These are phyloP conservation scores for Microstegium vimineum DNA, from an alignment of 176 grass and related monocot species.

Conservation along the genomic window DNA sequence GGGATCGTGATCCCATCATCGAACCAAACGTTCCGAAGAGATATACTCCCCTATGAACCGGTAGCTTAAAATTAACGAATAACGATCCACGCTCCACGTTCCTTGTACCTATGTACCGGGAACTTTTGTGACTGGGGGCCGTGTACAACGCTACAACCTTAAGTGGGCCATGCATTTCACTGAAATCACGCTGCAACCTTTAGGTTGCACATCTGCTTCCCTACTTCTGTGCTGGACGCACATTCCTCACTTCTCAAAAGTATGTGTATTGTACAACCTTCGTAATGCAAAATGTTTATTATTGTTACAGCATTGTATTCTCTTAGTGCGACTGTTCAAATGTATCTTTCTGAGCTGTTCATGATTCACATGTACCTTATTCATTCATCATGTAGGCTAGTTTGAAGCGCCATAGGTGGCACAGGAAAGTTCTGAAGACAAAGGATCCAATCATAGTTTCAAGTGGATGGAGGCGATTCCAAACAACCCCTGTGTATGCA, in stretches of 20 bases:
- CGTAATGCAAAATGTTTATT: not conserved
- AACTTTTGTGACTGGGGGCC: no score
- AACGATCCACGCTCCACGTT: no score
- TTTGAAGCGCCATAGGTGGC: conserved; percentile 92
- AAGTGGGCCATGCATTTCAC: not conserved
- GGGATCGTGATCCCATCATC: no score
- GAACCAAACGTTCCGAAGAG: no score
- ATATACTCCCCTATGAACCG: no score
- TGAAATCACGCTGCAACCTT: not conserved
- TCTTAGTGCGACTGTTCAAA: conserved; percentile 1
- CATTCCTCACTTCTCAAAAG: not conserved
- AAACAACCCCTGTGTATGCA: conserved; percentile 86
- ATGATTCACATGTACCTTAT: conserved; percentile 17
- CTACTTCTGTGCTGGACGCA: not conserved
- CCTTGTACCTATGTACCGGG: no score
- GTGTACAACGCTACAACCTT: not conserved
- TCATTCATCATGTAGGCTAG: conserved; percentile 37
- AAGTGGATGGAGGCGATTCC: conserved; percentile 88
- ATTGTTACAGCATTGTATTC: not conserved
- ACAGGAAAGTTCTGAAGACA: conserved; percentile 91
- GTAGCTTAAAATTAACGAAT: no score
- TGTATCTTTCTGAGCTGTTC: not conserved
- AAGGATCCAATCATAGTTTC: conserved; percentile 88
- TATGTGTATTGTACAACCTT: not conserved
- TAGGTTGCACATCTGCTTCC: not conserved